Evolutionary conservation across 768 basidiomycete genomes (phyloP), one percentile per base, ranked within the genome.

Genomic region (Ramaria sp.): DNA sequence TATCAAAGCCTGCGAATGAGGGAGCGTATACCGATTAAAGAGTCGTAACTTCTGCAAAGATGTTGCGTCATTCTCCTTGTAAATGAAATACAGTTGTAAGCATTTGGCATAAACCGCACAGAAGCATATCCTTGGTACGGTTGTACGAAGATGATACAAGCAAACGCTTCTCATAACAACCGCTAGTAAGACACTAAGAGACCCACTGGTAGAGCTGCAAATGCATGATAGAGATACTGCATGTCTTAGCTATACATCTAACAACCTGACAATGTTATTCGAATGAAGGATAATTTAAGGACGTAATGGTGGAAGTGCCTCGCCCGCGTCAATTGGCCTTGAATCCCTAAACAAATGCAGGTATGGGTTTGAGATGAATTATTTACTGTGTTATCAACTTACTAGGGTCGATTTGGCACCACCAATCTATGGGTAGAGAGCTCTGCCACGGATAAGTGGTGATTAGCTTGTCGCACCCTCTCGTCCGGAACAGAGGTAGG

Each of bases 11-110:
- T 56, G 90, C 90, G 48, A 89, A 77, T 65, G 71, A 82, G 51
- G 90, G 90, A 24, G 90, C 88, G 20, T 91, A 88, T 70, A 86
- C 83, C 64, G 90, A 92, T 68, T 91, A 64, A 78, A 60, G 9
- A 41, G 39, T 41, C 12, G 3, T n/a, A 7, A 13, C n/a, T 41
- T 27, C 5, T 27, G 27, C 27, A 5, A 27, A 2, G 27, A 27
- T 27, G 34, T 37, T 13, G 13, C 33, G 33, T 37, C 34, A 37
- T 2, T 13, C 9, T 10, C 9, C 9, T 37, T 37, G 34, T 37
- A 37, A 10, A 13, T 37, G 13, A 7, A 37, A 37, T 37, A 10
- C 9, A 10, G 13, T 1, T 37, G 34, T 13, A 27, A 27, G 27
- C 27, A 27, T 27, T 27, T 27, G 5, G 27, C 27, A 27, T 27